Conservation (phyloP, 441 rosid species). For the Pelargonium cotyledonis region DNA sequence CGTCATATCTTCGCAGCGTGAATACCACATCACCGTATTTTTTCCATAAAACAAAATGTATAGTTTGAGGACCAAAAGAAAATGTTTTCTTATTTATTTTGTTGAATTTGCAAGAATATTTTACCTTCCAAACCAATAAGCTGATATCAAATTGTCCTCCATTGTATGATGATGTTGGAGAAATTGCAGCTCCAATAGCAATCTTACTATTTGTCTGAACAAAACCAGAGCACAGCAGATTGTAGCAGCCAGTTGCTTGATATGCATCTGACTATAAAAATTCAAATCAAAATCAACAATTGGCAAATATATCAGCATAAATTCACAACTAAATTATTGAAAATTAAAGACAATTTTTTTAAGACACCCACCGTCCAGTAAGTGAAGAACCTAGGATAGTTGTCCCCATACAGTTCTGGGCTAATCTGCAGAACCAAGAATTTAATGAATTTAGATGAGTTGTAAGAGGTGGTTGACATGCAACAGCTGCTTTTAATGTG, state of each 20-base stretch:
- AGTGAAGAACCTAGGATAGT: conserved; percentile 86
- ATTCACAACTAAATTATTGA: neutral
- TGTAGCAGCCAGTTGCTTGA: conserved; percentile 96
- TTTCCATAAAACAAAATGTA: too few relatives aligned
- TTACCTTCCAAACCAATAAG: conserved; percentile 64
- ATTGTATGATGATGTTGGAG: conserved; percentile 74
- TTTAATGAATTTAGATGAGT: conserved; percentile 24
- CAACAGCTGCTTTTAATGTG: too few relatives aligned
- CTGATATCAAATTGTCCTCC: conserved; percentile 94
- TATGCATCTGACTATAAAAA: conserved; percentile 73
- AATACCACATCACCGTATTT: too few relatives aligned
- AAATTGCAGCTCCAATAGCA: conserved; percentile 94
- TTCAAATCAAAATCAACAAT: neutral
- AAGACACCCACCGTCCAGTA: conserved; percentile 85
- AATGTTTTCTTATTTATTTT: neutral
- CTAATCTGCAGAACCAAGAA: conserved; percentile 54
- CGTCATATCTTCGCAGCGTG: too few relatives aligned
- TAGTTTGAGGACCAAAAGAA: too few relatives aligned
- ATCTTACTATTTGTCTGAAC: conserved; percentile 78
- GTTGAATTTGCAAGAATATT: conserved; percentile 28
- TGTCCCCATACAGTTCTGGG: conserved; percentile 93
- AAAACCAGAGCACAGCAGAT: conserved; percentile 92
- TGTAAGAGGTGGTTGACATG: neutral
- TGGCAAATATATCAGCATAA: neutral
- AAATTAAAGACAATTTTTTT: neutral